Percentiles rank a stretch among this genome's conserved stretches.
Evolutionary conservation across 1,284 basidiomycete species (phyloP).

Genomic region (Fomitopsis pinicola): DNA sequence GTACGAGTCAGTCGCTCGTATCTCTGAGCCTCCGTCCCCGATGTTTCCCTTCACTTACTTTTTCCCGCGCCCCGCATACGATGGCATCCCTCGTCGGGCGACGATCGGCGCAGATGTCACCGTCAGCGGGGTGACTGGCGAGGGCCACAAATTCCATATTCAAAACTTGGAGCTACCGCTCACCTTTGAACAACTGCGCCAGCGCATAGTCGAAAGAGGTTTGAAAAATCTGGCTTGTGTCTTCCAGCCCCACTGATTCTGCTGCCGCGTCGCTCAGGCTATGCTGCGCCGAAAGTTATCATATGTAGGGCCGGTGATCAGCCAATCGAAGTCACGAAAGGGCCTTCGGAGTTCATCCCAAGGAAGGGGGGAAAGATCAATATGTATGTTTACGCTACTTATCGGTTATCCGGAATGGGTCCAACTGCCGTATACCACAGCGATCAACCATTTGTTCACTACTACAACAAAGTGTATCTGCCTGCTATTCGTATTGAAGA

Average conservation of each 20-base stretch:
- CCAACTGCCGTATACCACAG: not conserved
- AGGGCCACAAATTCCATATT: not conserved
- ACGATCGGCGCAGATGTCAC: not conserved
- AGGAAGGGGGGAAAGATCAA: not conserved
- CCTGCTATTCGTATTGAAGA: not conserved
- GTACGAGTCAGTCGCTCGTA: no score
- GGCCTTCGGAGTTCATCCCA: not conserved
- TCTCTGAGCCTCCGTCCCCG: no score
- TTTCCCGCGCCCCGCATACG: no score
- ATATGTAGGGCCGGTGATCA: not conserved
- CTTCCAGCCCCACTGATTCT: not conserved
- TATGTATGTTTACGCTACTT: not conserved
- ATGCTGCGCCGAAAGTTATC: not conserved
- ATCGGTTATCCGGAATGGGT: no score
- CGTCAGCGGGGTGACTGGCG: not conserved
- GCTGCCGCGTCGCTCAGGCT: not conserved
- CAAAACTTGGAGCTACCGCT: not conserved
- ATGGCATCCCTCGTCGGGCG: not conserved
- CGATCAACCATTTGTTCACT: slow-evolving; percentile 2
- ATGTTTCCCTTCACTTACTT: no score
- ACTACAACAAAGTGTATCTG: not conserved
- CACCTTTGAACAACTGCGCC: not conserved
- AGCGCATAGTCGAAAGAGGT: not conserved
- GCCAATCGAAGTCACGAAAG: not conserved
- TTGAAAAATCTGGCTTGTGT: not conserved